Percentiles rank a stretch among this genome's conserved stretches.
These are phyloP conservation scores for Mycena metata DNA, from an alignment of 768 basidiomycete genomes.

Conservation along the genomic window DNA sequence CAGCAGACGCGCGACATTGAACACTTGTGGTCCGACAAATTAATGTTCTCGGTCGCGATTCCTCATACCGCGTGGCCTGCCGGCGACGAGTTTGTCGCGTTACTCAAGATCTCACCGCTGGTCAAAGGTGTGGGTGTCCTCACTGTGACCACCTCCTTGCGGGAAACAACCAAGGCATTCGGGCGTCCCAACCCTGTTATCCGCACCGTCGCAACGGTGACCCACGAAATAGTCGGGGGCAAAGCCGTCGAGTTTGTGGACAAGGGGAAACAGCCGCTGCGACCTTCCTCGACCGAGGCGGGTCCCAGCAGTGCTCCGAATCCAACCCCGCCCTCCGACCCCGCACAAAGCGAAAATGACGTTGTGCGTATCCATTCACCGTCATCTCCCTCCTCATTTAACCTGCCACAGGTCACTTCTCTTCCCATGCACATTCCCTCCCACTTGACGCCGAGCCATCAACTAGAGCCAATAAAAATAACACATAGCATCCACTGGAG, in stretches of 20 bases:
- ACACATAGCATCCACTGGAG: constrained; percentile 85
- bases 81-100: constrained; percentile 85
- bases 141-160: constrained; percentile 76
- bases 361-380: constrained; percentile 19
- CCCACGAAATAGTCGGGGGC: constrained; percentile 79
- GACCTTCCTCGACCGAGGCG: constrained; percentile 15
- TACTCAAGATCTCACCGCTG: constrained; percentile 89
- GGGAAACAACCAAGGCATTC: constrained; percentile 79
- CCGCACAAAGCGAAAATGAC: constrained; percentile 32
- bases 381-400: not conserved
- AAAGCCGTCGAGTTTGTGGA: constrained; percentile 56
- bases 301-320: constrained; percentile 10
- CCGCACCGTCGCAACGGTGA: constrained; percentile 69
- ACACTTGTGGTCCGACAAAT: constrained; percentile 96
- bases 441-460: constrained; percentile 77
- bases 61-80: constrained; percentile 97
- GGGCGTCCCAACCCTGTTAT: constrained; percentile 64
- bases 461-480: constrained; percentile 82
- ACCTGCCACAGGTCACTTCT: constrained; percentile 57
- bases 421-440: constrained; percentile 73
- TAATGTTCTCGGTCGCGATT: constrained; percentile 94
- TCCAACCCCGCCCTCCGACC: constrained; percentile 21
- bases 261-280: constrained; percentile 24
- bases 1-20: constrained; percentile 96
- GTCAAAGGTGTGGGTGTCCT: constrained; percentile 87